Base-by-base conservation (phyloP, 768 basidiomycete genomes). In the Leccinum rimulosum region DNA sequence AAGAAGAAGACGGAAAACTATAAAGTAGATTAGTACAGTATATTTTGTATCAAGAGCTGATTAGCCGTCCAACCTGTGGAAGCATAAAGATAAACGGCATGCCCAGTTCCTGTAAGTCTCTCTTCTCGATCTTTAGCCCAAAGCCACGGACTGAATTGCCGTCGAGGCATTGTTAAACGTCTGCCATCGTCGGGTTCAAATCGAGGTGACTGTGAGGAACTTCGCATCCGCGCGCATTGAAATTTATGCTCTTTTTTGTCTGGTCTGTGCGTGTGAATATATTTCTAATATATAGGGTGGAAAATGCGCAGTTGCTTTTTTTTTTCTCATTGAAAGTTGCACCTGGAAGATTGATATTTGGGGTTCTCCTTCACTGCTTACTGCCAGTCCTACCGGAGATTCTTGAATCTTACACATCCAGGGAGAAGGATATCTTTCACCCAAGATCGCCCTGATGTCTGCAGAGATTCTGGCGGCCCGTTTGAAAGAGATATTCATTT, bases 271-370 rank as follows among this genome's bases (percentile, higher is more conserved):
- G 77, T 76, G 68, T 52, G 69, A 70, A 70, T 28, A 50, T n/a
- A 10, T 9, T 28, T 17, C 10, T 30, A 35, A 63, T 66, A 65
- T 67, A 40, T 43, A 52, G n/a, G 22, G 27, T 15, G 6, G 17
- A 27, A 30, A 8, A 9, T 9, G 11, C 3, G 4, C 11, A 9
- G 17, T 19, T 19, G 15, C 10, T 8, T 7, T 3, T 4, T 22
- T 50, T 64, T 52, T 64, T 61, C 64, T 65, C 60, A 76, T 79
- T 79, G 86, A 87, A 88, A 88, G 85, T 88, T 79, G 71, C 80
- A 88, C 87, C 86, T 86, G 76, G 76, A 72, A 69, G 78, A 79
- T 77, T 80, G 84, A 86, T 87, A 87, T 88, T 88, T 88, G 86
- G 80, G 85, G 76, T 78, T 70, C 73, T 75, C 75, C 73, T 61